A percentile compares a stretch with the other conserved stretches of the same genome.
These are phyloP conservation scores for Ochetophila trinervis DNA, from an alignment of 306 rosid species.

Conservation along the genomic window DNA sequence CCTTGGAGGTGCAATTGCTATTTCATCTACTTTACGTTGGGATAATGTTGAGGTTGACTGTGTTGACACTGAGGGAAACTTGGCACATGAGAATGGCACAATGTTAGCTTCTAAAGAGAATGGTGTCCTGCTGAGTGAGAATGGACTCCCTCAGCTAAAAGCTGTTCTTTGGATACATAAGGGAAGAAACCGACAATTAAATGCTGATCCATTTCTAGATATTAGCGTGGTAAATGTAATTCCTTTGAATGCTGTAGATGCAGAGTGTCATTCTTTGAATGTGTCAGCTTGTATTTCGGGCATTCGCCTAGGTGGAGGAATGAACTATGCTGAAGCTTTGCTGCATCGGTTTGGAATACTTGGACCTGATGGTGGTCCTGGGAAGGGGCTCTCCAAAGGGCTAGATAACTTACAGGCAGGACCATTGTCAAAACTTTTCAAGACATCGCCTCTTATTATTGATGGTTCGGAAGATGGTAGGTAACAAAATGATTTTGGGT, in stretches of 20 bases:
- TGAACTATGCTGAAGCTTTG: slow-evolving; percentile 88
- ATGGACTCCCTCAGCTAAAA: slow-evolving; percentile 66
- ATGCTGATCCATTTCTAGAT: slow-evolving; percentile 65
- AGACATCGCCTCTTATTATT: slow-evolving; percentile 45
- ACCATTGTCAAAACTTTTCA: slow-evolving; percentile 77
- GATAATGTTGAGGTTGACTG: slow-evolving; percentile 69
- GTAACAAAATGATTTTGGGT: slow-evolving; percentile 23
- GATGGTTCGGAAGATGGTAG: slow-evolving; percentile 57
- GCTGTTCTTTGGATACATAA: slow-evolving; percentile 86
- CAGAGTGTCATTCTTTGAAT: slow-evolving; percentile 73
- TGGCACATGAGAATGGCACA: slow-evolving; percentile 40
- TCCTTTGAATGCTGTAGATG: slow-evolving; percentile 64
- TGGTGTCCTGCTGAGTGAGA: slow-evolving; percentile 42
- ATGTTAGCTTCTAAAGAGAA: slow-evolving; percentile 41
- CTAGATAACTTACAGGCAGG: slow-evolving; percentile 78
- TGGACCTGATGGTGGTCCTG: slow-evolving; percentile 93
- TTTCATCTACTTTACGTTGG: slow-evolving; percentile 77
- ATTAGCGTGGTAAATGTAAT: slow-evolving; percentile 65
- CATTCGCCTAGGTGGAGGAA: slow-evolving; percentile 90
- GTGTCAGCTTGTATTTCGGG: slow-evolving; percentile 85
- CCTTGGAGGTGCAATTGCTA: slow-evolving; percentile 88
- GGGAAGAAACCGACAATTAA: slow-evolving; percentile 36
- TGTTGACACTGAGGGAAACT: slow-evolving; percentile 66
- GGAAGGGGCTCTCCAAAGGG: slow-evolving; percentile 64
- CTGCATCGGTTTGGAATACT: slow-evolving; percentile 89